Evolutionary conservation across 169 alveolate species (phyloP).

Genomic region (Eimeria praecox): DNA sequence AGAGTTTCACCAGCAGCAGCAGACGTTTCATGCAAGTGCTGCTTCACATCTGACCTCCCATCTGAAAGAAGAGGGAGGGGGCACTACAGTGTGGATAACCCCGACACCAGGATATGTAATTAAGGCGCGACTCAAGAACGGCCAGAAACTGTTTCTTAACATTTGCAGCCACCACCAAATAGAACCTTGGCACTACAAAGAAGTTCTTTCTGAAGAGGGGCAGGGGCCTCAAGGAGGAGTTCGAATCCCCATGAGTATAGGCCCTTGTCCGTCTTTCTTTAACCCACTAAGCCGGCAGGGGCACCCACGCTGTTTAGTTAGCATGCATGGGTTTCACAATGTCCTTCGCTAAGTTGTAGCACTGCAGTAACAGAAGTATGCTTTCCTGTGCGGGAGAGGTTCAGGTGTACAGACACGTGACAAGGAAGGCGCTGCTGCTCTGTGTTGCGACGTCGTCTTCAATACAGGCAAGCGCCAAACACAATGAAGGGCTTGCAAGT

Average conservation of each 20-base stretch:
- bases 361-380: background rate
- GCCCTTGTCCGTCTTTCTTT: slow-evolving; percentile 37
- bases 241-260: slow-evolving; percentile 78
- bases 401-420: slow-evolving; percentile 68
- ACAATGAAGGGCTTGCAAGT: background rate
- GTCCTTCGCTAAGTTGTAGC: background rate
- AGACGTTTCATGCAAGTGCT: background rate
- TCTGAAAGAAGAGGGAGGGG: background rate
- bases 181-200: slow-evolving; percentile 80
- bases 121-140: slow-evolving; percentile 59
- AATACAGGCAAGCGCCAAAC: slow-evolving; percentile 40
- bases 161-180: slow-evolving; percentile 52
- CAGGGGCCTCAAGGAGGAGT: slow-evolving; percentile 56
- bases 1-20: background rate
- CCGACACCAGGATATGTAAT: slow-evolving; percentile 62
- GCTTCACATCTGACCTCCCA: too few species aligned
- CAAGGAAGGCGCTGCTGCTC: slow-evolving; percentile 49
- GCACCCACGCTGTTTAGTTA: background rate
- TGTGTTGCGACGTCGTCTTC: slow-evolving; percentile 71
- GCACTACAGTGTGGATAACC: slow-evolving; percentile 3
- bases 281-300: background rate
- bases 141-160: slow-evolving; percentile 69
- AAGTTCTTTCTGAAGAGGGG: slow-evolving; percentile 16
- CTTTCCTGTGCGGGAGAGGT: slow-evolving; percentile 12
- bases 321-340: background rate